These are phyloP conservation scores for Arthromyces matolae DNA, from an alignment of 768 basidiomycete species.

Conservation along the genomic window DNA sequence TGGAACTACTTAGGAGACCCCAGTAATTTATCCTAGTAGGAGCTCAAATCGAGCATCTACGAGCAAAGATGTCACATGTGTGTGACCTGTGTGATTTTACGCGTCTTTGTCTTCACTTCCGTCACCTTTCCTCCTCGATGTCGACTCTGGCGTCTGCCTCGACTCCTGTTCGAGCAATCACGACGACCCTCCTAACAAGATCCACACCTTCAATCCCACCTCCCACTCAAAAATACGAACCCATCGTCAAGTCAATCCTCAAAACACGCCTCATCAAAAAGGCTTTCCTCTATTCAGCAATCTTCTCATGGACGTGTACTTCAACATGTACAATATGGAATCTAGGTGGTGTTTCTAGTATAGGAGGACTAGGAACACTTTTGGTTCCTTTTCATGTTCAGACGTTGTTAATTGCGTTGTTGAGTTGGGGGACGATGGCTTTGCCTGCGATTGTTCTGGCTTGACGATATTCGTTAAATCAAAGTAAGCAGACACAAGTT, in stretches of 20 bases:
- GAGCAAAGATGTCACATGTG: background rate
- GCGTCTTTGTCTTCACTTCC: slow-evolving; percentile 9
- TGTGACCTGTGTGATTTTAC: slow-evolving; percentile 4
- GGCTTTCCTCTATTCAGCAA: slow-evolving; percentile 49
- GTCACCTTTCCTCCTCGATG: slow-evolving; percentile 1
- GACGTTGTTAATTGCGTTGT: slow-evolving; percentile 37
- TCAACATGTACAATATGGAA: slow-evolving; percentile 43
- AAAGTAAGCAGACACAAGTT: slow-evolving; percentile 38
- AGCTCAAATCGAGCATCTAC: too few species aligned
- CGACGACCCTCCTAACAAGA: slow-evolving; percentile 41
- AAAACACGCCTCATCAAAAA: slow-evolving; percentile 54
- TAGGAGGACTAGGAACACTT: slow-evolving; percentile 30
- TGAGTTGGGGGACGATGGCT: slow-evolving; percentile 49
- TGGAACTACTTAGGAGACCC: too few species aligned
- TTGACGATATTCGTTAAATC: slow-evolving; percentile 64
- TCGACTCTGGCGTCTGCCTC: slow-evolving; percentile 22
- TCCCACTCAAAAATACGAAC: slow-evolving; percentile 58
- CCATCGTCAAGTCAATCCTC: slow-evolving; percentile 59
- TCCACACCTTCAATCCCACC: slow-evolving; percentile 55
- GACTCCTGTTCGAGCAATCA: slow-evolving; percentile 48
- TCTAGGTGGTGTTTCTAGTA: slow-evolving; percentile 29
- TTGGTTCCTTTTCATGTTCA: slow-evolving; percentile 38
- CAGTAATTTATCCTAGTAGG: background rate
- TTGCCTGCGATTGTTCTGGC: slow-evolving; percentile 52
- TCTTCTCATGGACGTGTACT: slow-evolving; percentile 42